phyloP scores from a whole-genome alignment of 2,329 filamentous ascomycete genomes.

The Elsinoe arachidis region DNA sequence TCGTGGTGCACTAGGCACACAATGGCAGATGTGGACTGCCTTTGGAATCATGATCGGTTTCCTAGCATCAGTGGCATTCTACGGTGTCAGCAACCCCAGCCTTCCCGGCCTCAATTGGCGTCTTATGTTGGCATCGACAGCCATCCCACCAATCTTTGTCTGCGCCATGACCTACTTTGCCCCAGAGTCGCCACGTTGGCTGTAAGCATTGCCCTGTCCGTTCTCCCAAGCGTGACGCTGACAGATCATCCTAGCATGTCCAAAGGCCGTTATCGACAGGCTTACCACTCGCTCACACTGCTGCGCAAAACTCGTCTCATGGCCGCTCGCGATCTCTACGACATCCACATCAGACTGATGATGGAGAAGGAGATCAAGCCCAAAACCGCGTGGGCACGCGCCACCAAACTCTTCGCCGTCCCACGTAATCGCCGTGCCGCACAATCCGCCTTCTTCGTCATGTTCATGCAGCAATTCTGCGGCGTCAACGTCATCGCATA shows the following conservation, averaged over 20 bases:
- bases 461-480: conserved; percentile 28
- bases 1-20: conserved; percentile 38
- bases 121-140: conserved; percentile 37
- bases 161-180: conserved; percentile 31
- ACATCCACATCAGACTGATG: conserved; percentile 20
- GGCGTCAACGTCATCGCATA: conserved; percentile 14
- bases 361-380: conserved; percentile 15
- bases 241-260: conserved; percentile 29
- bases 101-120: conserved; percentile 37
- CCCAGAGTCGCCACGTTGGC: conserved; percentile 32
- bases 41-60: conserved; percentile 40
- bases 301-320: conserved; percentile 30
- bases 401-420: conserved; percentile 25
- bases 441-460: conserved; percentile 26
- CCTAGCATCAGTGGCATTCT: conserved; percentile 33
- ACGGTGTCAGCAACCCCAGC: conserved; percentile 39
- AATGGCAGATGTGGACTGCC: conserved; percentile 37
- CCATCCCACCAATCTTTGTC: conserved; percentile 26
- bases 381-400: conserved; percentile 13
- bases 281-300: conserved; percentile 27
- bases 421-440: conserved; percentile 26
- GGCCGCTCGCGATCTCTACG: conserved; percentile 35
- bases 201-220: neutral
- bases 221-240: neutral
- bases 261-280: conserved; percentile 30